Conservation (phyloP, 2,329 filamentous ascomycete species). For the Cylindrodendrum hubeiense region DNA sequence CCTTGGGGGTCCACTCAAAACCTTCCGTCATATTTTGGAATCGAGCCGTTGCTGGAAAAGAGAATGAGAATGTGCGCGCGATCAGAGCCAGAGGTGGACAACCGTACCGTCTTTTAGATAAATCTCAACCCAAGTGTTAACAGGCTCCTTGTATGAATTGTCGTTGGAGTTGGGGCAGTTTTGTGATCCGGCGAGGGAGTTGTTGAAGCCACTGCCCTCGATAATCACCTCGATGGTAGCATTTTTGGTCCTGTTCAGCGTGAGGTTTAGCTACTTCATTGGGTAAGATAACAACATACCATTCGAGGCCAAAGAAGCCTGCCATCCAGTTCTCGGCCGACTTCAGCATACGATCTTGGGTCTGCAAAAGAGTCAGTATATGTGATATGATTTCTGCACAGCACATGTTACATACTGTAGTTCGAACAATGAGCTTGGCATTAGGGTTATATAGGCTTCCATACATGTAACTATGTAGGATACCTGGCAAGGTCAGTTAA, state of each 20-base stretch:
- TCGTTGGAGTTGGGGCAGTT: conserved; percentile 73
- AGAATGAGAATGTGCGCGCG: conserved; percentile 1
- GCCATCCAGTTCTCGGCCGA: conserved; percentile 83
- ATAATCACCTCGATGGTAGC: conserved; percentile 80
- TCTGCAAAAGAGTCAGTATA: conserved; percentile 53
- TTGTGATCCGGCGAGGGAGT: conserved; percentile 76
- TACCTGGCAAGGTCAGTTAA: conserved; percentile 55
- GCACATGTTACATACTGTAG: conserved; percentile 61
- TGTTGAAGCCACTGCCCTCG: conserved; percentile 74
- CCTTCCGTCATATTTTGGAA: conserved; percentile 67
- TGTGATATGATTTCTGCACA: neutral
- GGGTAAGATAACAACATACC: conserved; percentile 51
- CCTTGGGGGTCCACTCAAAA: conserved; percentile 73
- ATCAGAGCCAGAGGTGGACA: neutral
- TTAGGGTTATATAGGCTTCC: conserved; percentile 77
- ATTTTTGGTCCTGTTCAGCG: conserved; percentile 67
- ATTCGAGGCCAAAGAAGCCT: conserved; percentile 82
- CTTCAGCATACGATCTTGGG: conserved; percentile 82
- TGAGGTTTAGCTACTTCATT: conserved; percentile 11
- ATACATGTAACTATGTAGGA: conserved; percentile 80
- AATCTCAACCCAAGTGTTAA: conserved; percentile 68
- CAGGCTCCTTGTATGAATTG: conserved; percentile 66
- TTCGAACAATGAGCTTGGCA: conserved; percentile 79
- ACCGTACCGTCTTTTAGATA: conserved; percentile 72
- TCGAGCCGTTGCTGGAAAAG: conserved; percentile 65